Percentiles rank a stretch among this genome's conserved stretches.
phyloP scores from a whole-genome alignment of 2,329 filamentous ascomycete genomes.

The Fusarium sublunatum region DNA sequence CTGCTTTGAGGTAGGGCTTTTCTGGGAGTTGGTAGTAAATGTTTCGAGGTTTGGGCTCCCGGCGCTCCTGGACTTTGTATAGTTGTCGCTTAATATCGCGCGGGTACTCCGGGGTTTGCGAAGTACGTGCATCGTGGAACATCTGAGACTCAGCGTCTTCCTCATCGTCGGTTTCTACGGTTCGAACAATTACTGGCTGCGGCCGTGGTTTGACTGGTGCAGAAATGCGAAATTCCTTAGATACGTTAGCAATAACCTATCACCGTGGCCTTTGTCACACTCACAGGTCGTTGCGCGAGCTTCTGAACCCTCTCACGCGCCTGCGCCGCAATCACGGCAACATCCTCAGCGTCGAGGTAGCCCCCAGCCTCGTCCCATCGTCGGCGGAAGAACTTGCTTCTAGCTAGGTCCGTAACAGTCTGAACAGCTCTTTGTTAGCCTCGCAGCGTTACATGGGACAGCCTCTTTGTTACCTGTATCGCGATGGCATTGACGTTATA shows the following conservation, averaged over 20 bases:
- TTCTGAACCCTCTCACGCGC: constrained; percentile 37
- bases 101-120: neutral
- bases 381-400: constrained; percentile 39
- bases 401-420: constrained; percentile 42
- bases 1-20: constrained; percentile 45
- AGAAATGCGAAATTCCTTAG: constrained; percentile 12
- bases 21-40: constrained; percentile 26
- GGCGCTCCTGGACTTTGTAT: constrained; percentile 28
- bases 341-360: constrained; percentile 29
- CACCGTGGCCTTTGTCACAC: neutral
- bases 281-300: constrained; percentile 40
- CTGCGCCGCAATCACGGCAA: constrained; percentile 28
- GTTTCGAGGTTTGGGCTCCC: constrained; percentile 24
- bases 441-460: neutral
- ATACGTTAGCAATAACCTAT: constrained; percentile 11
- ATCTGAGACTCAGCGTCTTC: neutral
- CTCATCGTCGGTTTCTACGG: neutral
- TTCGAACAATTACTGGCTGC: neutral
- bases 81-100: constrained; percentile 8
- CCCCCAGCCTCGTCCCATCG: constrained; percentile 41
- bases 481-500: constrained; percentile 48
- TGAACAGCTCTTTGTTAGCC: constrained; percentile 25
- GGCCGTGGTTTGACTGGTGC: neutral
- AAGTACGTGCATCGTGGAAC: neutral
- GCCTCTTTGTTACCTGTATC: constrained; percentile 43